Conservation (phyloP, 2,329 filamentous ascomycete species). For the Hortaea werneckii region DNA sequence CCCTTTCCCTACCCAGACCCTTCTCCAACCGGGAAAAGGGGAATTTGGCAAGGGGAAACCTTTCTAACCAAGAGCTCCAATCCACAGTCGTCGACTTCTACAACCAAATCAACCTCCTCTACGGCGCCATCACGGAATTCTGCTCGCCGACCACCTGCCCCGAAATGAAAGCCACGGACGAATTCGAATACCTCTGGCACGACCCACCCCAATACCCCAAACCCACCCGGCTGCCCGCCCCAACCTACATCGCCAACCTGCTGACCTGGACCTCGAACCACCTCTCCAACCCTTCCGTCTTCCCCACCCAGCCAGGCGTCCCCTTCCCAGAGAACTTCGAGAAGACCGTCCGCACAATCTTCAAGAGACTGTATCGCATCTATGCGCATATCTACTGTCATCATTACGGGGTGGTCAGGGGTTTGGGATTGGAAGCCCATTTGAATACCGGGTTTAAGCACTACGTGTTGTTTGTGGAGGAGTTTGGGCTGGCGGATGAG, state of each 20-base stretch:
- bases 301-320: conserved; percentile 65
- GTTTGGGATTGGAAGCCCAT: conserved; percentile 90
- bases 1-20: too few relatives aligned
- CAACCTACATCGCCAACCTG: conserved; percentile 93
- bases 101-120: conserved; percentile 98
- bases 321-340: conserved; percentile 87
- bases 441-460: conserved; percentile 99
- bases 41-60: neutral
- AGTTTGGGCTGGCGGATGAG: conserved; percentile 82
- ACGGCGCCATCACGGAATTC: conserved; percentile 97
- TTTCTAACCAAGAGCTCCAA: neutral
- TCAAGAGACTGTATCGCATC: conserved; percentile 97
- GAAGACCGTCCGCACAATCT: conserved; percentile 94
- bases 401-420: conserved; percentile 92
- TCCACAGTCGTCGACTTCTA: conserved; percentile 92
- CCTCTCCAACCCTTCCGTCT: conserved; percentile 89
- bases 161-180: conserved; percentile 99
- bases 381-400: conserved; percentile 98
- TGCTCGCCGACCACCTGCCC: conserved; percentile 95
- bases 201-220: conserved; percentile 88
- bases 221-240: conserved; percentile 95
- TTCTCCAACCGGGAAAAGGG: neutral
- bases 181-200: conserved; percentile 99
- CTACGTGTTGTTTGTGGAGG: conserved; percentile 96
- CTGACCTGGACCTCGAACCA: conserved; percentile 95